Base-by-base conservation (phyloP, 805 yeast species). In the Candida michaelii region DNA sequence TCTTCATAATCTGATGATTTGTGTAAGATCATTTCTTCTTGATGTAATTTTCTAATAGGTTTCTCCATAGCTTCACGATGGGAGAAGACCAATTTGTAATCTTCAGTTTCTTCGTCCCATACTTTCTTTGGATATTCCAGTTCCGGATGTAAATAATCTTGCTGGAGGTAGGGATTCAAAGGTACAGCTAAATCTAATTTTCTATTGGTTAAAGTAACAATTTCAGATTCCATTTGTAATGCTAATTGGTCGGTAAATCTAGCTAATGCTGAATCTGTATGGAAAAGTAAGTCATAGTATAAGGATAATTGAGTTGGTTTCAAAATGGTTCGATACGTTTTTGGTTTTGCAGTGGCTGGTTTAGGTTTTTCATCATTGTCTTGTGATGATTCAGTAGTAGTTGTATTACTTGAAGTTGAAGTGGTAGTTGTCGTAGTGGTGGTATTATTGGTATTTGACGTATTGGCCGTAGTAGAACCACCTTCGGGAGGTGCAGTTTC, bases 1-100 rank as follows among this genome's bases (percentile, higher is more conserved):
- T 88, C 95, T 62, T 93, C 98, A 65, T 86, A 89, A 50, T 89
- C 95, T 2, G 71, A 63, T 1, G 90, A 80, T 52, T 85, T 85
- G 58, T 89, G 96, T 29, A 72, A 40, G 3, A 68, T 60, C 49
- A 69, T 48, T 46, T 66, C 72, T 39, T 71, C 75, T 49, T 63
- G 71, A 47, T 69, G 73, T 46, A 70, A 57, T 49, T 65, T 67
- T 29, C 74, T 60, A 11, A 55, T 52, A 4, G 58, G 56, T 8
- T 48, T 49, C 2, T 70, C 58, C 43, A 59, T 30, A 54, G 64
- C 59, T 44, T 59, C 55, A 23, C 73, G 55, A 49, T 70, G 74
- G 23, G 45, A 47, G 47, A 56, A 62, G 5, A 49, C 46, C 25
- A 68, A 32, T 32, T 53, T 56, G 42, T 58, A 59, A 31, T 66